Evolutionary conservation across 495 filamentous ascomycete genomes (phyloP), one percentile per base, ranked within the genome.

Genomic region (Hypoxylon fuscum): DNA sequence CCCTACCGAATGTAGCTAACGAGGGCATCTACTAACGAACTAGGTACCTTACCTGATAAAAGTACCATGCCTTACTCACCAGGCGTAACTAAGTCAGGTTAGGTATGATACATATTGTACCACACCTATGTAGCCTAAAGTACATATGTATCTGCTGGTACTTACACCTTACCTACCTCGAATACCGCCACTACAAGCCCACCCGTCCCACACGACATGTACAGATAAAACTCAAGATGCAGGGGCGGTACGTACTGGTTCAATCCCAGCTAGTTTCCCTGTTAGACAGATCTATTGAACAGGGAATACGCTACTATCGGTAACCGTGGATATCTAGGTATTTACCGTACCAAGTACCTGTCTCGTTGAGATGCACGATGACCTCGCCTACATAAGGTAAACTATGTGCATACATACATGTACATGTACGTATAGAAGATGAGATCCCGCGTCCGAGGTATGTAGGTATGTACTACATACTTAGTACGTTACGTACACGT

Each of bases 271-370:
- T 48, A 29, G 37, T 14, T 58, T 32, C 55, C 20, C 37, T n/a
- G 55, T 58, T 50, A 50, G 45, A 50, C 40, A 18, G 55, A 49
- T 58, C 34, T 34, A 56, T 41, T 58, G 25, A 43, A 38, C 15
- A 38, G 37, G 44, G 54, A 43, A 35, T 23, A 10, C 40, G 43
- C 41, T 15, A 22, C 45, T 58, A 58, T 58, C 55, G 23, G 34
- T 34, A 42, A 52, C 31, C 22, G 18, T 18, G 22, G 29, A 29
- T 60, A 52, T 60, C 48, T 21, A 52, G 47, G 47, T 52, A 59
- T 38, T 5, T 14, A 20, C 21, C 55, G 52, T 35, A 55, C 18
- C 11, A 8, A 51, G 18, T 54, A 32, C 41, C 31, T 38, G 22
- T 21, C 11, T 52, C 37, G 18, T 25, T 34, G 7, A 25, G 40